Base-by-base conservation (phyloP, 345 rosid genomes). In the Physaria fendleri region DNA sequence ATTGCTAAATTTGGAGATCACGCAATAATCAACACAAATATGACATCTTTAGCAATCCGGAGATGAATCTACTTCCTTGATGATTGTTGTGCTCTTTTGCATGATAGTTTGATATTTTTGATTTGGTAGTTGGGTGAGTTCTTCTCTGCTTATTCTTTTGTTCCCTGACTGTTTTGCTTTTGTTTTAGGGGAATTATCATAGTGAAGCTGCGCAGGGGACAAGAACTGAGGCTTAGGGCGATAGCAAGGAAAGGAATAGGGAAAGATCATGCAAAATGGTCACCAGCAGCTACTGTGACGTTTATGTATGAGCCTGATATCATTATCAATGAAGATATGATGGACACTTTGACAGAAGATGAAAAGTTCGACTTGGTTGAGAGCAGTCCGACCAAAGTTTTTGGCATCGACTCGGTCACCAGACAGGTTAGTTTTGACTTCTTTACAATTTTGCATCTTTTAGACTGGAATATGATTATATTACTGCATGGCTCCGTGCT, bases 251-350 rank as follows among this genome's bases (percentile, higher is more conserved):
- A 93, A 77, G 97, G 99, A 20, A 93, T 93, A 4, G 95, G 91
- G 30, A 93, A 89, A 75, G 97, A 93, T 83, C 97, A 93, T 39
- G 97, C 97, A 0, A 89, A 93, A 69, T 89, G 97, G 97, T 89
- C 97, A 24, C 99, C 99, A 23, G 97, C 99, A 6, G 99, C 99
- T n/a, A 89, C 99, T 27, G 97, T 89, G 12, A 89, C 99, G 42
- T 87, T 93, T 61, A 81, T 93, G 95, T 86, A 81, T 66, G 95
- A 87, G 69, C 96, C 99, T 10, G 99, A 89, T n/a, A 89, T 93
- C 6, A 75, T 77, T 18, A 85, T 89, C 46, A 89, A 93, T 56
- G 92, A 87, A 74, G 99, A 87, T 27, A 22, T 93, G 91, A 83
- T 89, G 96, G 90, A 79, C 14, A 76, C 72, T 37, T 72, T 87